Conservation (phyloP, 148 eudicot species). For the Suaeda aralocaspica region DNA sequence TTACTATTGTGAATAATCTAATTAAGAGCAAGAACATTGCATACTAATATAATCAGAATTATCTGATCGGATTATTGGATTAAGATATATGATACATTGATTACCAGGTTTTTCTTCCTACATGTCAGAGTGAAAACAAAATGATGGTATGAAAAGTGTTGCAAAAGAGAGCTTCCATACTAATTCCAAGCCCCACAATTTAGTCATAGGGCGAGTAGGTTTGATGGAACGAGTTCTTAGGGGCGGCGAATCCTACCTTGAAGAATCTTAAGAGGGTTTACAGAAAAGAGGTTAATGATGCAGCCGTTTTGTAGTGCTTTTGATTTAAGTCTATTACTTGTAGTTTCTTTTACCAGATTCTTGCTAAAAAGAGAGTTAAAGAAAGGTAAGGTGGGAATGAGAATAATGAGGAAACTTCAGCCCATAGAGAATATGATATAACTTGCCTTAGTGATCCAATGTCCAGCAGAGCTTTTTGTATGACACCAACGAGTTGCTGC, state of each 20-base stretch:
- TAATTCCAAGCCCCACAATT: conserved; percentile 35
- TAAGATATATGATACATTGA: too few relatives aligned
- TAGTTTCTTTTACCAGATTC: conserved; percentile 24
- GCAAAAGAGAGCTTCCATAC: conserved; percentile 12
- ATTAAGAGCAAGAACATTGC: not conserved
- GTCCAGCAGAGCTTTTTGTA: conserved; percentile 15
- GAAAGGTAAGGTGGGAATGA: conserved; percentile 4
- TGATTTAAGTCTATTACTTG: conserved; percentile 23
- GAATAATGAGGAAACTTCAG: conserved; percentile 28
- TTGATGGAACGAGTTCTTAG: conserved; percentile 16
- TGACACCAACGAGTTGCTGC: conserved; percentile 25
- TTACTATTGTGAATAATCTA: not conserved
- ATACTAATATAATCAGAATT: conserved; percentile 3
- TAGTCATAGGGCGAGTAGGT: conserved; percentile 31
- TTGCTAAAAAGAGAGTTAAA: conserved; percentile 27
- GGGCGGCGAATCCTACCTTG: conserved; percentile 25
- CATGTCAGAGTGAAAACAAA: conserved; percentile 6
- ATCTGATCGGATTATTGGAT: too few relatives aligned
- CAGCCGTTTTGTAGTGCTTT: conserved; percentile 34
- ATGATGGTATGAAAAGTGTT: conserved; percentile 11
- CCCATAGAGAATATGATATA: conserved; percentile 22
- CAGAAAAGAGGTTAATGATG: conserved; percentile 23
- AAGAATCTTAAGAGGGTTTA: conserved; percentile 29
- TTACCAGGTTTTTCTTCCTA: not conserved
- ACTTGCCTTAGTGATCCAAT: conserved; percentile 30